Base-by-base conservation (phyloP, 2,329 filamentous ascomycete genomes). In the Ilyonectria destructans region DNA sequence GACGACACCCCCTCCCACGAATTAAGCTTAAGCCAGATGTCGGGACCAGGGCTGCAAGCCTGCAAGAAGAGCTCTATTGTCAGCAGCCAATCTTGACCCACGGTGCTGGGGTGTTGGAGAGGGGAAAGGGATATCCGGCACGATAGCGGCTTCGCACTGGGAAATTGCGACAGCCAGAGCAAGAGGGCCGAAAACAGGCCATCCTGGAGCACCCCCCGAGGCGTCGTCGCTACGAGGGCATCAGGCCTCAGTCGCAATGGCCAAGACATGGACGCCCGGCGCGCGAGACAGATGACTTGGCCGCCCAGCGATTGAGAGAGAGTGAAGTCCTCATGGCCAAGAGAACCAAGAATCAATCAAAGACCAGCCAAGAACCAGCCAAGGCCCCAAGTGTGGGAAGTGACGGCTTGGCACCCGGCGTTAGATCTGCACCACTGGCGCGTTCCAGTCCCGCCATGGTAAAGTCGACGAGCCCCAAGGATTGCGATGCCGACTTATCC, bases 1-100 rank as follows among this genome's bases (percentile, higher is more conserved):
- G 67, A 69, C 63, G 63, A 69, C 63, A 69, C 63, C 17, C 63
- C 62, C 63, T 66, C 67, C 64, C 67, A 65, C 54, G 73, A 76
- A 75, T 70, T 76, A 76, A 76, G 74, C 74, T 76, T 76, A 76
- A 76, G 74, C 75, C 68, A 62, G 62, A 52, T 61, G 67, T 69
- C 65, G 72, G 71, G 69, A 68, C 61, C 68, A 75, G 68, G 72
- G 71, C 64, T 72, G 49, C 40, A 59, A n/a, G 21, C 15, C 21
- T 15, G 21, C 48, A 31, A 31, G 43, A 10, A 37, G 35, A 10
- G 17, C 23, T 31, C 40, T 21, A 21, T 12, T 58, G 66, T 66
- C 63, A 61, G 63, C 58, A 67, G 66, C 57, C 51, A 62, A 62
- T 67, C 62, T 65, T 55, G 46, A 58, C 37, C 62, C 58, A 29